phyloP scores from a whole-genome alignment of 495 filamentous ascomycete species.

The Jackrogersella minutella region DNA sequence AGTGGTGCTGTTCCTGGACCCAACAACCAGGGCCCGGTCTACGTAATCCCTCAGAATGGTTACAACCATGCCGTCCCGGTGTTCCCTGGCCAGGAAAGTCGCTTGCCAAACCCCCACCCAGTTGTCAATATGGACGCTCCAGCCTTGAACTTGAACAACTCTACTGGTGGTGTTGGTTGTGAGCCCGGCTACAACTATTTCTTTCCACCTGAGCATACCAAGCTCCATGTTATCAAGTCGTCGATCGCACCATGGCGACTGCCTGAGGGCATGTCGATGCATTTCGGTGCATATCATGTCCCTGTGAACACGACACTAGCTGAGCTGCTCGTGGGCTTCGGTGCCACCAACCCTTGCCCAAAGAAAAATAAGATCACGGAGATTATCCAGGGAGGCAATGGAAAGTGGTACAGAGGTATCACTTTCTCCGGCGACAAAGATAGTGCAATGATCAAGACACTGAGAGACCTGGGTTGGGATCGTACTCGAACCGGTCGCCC shows the following conservation, averaged over 20 bases:
- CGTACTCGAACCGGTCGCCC: conserved; percentile 43
- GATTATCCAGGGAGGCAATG: conserved; percentile 48
- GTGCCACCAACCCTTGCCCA: conserved; percentile 50
- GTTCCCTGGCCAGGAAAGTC: conserved; percentile 34
- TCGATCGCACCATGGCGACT: conserved; percentile 55
- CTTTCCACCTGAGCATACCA: conserved; percentile 57
- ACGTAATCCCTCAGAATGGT: conserved; percentile 31
- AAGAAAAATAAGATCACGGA: conserved; percentile 55
- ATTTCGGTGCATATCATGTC: conserved; percentile 50
- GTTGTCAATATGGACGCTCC: conserved; percentile 58
- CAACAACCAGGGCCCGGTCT: conserved; percentile 17
- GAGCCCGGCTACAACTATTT: conserved; percentile 63
- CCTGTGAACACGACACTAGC: conserved; percentile 52
- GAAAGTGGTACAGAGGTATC: conserved; percentile 50
- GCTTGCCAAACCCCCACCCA: conserved; percentile 47
- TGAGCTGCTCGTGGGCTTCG: conserved; percentile 58
- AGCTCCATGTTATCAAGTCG: conserved; percentile 56
- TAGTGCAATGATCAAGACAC: conserved; percentile 37
- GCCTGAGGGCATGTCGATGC: conserved; percentile 33
- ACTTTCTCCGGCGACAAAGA: conserved; percentile 42
- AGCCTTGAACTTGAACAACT: conserved; percentile 63
- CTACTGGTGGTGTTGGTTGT: conserved; percentile 62
- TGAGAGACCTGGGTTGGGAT: conserved; percentile 52
- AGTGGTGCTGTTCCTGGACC: conserved; percentile 18
- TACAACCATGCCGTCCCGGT: conserved; percentile 29